Conservation (phyloP, 1,139 yeast genomes). For the Taphrina communis region DNA sequence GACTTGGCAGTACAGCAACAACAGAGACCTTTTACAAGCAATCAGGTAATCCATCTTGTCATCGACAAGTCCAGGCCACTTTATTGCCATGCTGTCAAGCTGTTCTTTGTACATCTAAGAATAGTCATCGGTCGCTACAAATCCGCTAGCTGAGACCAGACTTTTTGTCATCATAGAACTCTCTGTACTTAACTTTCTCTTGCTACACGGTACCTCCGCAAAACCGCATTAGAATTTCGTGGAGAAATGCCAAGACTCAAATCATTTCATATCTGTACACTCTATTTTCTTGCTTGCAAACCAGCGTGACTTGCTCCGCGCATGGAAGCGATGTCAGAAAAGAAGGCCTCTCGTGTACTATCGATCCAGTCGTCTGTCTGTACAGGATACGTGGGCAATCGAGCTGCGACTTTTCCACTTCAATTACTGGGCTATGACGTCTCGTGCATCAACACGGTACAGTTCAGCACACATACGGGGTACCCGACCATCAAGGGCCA, state of each 20-base stretch:
- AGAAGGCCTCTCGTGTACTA: constrained; percentile 27
- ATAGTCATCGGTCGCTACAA: no score
- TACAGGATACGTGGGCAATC: constrained; percentile 77
- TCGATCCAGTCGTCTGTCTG: constrained; percentile 40
- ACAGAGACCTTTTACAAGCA: not conserved
- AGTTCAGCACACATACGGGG: constrained; percentile 76
- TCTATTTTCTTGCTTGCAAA: no score
- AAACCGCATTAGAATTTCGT: not conserved
- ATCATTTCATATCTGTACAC: not conserved
- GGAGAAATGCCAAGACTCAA: constrained; percentile 1
- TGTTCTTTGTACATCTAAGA: no score
- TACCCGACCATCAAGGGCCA: constrained; percentile 65
- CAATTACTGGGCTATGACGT: constrained; percentile 85
- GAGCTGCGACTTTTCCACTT: constrained; percentile 79
- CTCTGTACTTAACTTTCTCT: no score
- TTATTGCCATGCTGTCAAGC: no score
- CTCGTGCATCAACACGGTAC: constrained; percentile 78
- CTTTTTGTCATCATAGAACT: no score
- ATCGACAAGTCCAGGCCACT: not conserved
- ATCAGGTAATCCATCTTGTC: not conserved
- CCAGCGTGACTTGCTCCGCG: no score
- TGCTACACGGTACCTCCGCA: not conserved
- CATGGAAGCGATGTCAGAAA: not conserved
- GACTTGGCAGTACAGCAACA: not conserved
- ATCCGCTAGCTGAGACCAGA: no score